Percentiles rank a stretch among this genome's conserved stretches.
Evolutionary conservation across 1,139 yeast genomes (phyloP).

Genomic region (Candida freyschussii): DNA sequence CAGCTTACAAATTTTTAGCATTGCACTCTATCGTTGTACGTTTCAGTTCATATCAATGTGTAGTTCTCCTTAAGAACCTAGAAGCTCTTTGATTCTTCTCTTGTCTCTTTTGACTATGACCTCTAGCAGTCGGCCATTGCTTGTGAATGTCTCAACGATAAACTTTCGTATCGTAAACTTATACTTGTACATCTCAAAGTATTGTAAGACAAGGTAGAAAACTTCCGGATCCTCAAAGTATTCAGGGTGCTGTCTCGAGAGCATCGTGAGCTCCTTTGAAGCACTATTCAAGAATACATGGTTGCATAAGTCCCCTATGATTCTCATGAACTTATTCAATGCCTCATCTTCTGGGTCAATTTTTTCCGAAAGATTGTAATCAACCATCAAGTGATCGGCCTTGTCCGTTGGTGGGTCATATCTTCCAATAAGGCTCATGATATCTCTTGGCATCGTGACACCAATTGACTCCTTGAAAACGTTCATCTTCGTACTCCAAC

Average conservation of each 20-base stretch:
- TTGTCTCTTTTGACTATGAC: constrained; percentile 42
- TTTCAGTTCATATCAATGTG: no score
- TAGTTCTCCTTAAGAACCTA: no score
- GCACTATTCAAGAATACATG: constrained; percentile 63
- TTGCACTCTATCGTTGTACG: no score
- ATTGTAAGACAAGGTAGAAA: constrained; percentile 54
- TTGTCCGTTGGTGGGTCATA: constrained; percentile 8
- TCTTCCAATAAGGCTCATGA: constrained; percentile 15
- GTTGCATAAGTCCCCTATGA: constrained; percentile 59
- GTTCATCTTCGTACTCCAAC: constrained; percentile 65
- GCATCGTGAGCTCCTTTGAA: constrained; percentile 51
- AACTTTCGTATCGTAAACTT: constrained; percentile 60
- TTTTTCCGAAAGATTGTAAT: constrained; percentile 16
- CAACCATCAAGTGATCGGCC: constrained; percentile 12
- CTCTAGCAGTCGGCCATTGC: constrained; percentile 52
- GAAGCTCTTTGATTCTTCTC: constrained; percentile 21
- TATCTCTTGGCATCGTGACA: constrained; percentile 46
- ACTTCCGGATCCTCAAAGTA: constrained; percentile 55
- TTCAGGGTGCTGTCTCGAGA: constrained; percentile 50
- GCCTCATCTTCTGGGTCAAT: constrained; percentile 33
- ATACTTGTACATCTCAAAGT: constrained; percentile 65
- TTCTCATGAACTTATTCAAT: constrained; percentile 45
- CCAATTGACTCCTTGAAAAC: constrained; percentile 50
- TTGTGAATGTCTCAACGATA: constrained; percentile 60
- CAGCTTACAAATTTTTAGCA: no score